Base-by-base conservation (phyloP, 495 filamentous ascomycete species). In the Stereocaulon alpinum region DNA sequence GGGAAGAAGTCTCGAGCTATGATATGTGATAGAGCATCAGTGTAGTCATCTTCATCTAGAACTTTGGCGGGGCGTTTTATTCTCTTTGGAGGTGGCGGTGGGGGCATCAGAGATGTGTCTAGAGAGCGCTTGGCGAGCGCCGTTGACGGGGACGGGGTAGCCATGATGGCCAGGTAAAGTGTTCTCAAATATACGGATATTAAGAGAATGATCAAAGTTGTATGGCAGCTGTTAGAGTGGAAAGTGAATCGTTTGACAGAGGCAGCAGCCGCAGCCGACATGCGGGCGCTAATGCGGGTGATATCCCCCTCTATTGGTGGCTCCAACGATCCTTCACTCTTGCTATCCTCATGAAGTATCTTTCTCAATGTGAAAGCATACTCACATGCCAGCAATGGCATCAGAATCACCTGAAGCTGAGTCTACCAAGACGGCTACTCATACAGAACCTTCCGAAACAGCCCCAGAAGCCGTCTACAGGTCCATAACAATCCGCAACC, bases 1-100 rank as follows among this genome's bases (percentile, higher is more conserved):
- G 93, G 93, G 70, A 96, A 98, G 77, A 93, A 98, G 73, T 98
- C 94, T 42, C 94, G 88, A 32, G 88, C 87, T 56, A 97, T 96
- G 64, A 98, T 97, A 52, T 96, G 86, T 2, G 92, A 95, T 29
- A 98, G 74, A 10, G 88, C 87, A 57, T 88, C 82, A 27, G 89
- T 91, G 74, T 98, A 98, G 63, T 84, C 83, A 65, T 98, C 93
- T 77, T 98, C 93, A 71, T 95, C 90, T 27, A 98, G 80, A 41
- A 95, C 85, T 51, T 84, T 91, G 60, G 87, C 79, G 4, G 93
- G 93, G 32, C 93, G 84, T 72, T 96, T 96, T 66, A 96, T 95
- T 50, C 89, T 83, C 69, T 95, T 97, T 24, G 87, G 80, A 1
- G 86, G 84, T 6, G 92, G 91, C 3, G 90, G 91, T 11, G 91